Evolutionary conservation across 2,329 filamentous ascomycete species (phyloP).

Genomic region (Claviceps purpurea): DNA sequence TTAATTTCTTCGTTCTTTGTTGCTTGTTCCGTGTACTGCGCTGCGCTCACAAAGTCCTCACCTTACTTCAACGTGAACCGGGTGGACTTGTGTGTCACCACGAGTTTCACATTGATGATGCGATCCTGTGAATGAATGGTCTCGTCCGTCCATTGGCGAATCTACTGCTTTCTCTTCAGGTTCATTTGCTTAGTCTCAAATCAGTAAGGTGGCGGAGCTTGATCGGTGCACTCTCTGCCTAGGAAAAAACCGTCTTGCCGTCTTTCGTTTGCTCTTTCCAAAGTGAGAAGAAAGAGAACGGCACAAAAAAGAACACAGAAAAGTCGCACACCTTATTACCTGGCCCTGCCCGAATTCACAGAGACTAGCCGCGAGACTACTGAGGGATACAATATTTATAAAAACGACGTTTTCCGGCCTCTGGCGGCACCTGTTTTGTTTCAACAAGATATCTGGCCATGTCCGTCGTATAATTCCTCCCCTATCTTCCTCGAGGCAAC

Average conservation of each 20-base stretch:
- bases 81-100: neutral
- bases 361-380: neutral
- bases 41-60: neutral
- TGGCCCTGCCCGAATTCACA: conserved; percentile 2
- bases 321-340: neutral
- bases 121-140: neutral
- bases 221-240: neutral
- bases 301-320: too few relatives aligned
- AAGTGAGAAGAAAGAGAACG: neutral
- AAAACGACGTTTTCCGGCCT: neutral
- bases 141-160: neutral
- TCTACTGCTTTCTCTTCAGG: neutral
- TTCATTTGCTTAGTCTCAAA: neutral
- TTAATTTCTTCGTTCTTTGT: neutral
- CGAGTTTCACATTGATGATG: neutral
- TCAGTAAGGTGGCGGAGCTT: conserved; percentile 1
- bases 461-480: neutral
- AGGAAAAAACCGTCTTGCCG: neutral
- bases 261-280: conserved; percentile 6
- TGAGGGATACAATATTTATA: neutral
- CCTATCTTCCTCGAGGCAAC: neutral
- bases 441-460: neutral
- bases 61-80: neutral
- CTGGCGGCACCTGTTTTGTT: neutral
- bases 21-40: neutral